Conservation (phyloP, 345 rosid species). For the Acer negundo region DNA sequence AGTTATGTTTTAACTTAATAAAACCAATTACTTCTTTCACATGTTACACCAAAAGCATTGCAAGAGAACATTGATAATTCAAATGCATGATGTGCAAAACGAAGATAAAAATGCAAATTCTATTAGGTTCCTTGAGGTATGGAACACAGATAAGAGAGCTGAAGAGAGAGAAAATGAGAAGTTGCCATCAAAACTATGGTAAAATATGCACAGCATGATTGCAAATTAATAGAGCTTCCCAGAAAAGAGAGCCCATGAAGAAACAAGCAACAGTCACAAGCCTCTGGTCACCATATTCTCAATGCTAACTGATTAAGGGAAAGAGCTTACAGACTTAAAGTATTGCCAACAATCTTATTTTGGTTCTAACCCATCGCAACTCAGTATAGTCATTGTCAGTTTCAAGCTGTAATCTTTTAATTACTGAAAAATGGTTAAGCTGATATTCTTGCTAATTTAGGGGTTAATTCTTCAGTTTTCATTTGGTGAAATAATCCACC, state of each 20-base stretch:
- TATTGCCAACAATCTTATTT: background rate
- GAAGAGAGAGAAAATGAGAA: background rate
- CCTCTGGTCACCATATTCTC: background rate
- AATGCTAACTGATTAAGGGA: background rate
- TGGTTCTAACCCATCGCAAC: background rate
- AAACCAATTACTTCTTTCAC: background rate
- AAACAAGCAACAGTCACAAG: background rate
- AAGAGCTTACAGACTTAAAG: background rate
- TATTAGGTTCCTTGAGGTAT: background rate
- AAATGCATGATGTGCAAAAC: background rate
- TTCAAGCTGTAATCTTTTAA: background rate
- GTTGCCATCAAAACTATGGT: background rate
- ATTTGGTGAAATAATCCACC: too few species aligned
- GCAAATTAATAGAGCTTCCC: background rate
- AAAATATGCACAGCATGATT: background rate
- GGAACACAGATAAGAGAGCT: background rate
- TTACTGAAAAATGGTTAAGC: too few species aligned
- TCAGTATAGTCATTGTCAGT: background rate
- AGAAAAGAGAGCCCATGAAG: background rate
- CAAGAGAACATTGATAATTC: background rate
- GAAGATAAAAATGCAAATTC: conserved; percentile 7
- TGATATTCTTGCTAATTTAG: too few species aligned
- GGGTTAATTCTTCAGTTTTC: too few species aligned
- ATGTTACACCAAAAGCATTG: background rate
- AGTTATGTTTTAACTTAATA: background rate